Evolutionary conservation across 441 rosid species (phyloP).

Genomic region (Adansonia madagascariensis): DNA sequence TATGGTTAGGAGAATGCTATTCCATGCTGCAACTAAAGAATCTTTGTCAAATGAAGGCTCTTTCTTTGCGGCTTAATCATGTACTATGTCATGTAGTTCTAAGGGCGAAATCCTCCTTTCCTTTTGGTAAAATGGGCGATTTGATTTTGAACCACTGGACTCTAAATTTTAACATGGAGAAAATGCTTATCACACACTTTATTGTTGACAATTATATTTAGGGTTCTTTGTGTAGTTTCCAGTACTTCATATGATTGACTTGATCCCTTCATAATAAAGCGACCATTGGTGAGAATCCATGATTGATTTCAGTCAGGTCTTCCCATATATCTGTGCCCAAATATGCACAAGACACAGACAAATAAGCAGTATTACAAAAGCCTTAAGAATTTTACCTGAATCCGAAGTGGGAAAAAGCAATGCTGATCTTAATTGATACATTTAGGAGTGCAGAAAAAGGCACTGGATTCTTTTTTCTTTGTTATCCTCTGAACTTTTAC

Average conservation of each 20-base stretch:
- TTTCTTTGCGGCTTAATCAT: constrained; percentile 7
- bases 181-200: neutral
- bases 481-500: constrained; percentile 6
- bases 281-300: neutral
- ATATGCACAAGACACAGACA: neutral
- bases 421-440: neutral
- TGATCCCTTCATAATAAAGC: neutral
- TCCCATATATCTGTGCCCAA: neutral
- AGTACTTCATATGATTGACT: too few relatives aligned
- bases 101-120: neutral
- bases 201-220: too few relatives aligned
- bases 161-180: neutral
- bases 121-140: neutral
- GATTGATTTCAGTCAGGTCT: neutral
- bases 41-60: neutral
- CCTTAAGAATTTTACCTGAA: neutral
- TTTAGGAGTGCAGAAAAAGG: constrained; percentile 11
- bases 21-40: neutral
- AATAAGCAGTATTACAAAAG: neutral
- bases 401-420: constrained; percentile 7
- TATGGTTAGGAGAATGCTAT: neutral
- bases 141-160: constrained; percentile 18
- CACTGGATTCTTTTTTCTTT: constrained; percentile 19
- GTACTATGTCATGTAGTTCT: neutral
- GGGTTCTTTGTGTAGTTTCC: neutral